Evolutionary conservation across 1,284 basidiomycete species (phyloP).

Genomic region (Ceratobasidium sp.): DNA sequence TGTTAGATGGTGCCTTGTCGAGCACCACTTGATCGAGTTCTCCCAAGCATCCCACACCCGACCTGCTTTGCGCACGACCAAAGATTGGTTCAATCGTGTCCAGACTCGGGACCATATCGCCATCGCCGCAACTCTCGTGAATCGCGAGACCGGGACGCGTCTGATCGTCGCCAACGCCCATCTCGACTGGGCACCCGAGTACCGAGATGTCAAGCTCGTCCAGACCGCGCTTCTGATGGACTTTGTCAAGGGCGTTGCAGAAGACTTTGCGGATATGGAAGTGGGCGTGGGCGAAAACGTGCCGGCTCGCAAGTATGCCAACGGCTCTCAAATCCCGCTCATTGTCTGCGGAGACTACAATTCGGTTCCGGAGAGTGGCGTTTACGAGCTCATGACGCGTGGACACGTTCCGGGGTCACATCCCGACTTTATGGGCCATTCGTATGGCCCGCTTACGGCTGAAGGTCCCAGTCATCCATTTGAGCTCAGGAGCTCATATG

Average conservation of each 20-base stretch:
- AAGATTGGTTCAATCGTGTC: conserved; percentile 99
- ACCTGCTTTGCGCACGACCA: conserved; percentile 96
- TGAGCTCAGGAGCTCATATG: conserved; percentile 85
- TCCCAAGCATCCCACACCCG: conserved; percentile 92
- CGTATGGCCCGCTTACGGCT: conserved; percentile 92
- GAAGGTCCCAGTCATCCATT: conserved; percentile 85
- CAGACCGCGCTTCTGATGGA: conserved; percentile 93
- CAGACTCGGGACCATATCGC: conserved; percentile 96
- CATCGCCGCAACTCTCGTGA: conserved; percentile 87
- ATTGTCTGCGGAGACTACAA: conserved; percentile 97
- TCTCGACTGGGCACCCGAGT: conserved; percentile 93
- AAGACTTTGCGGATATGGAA: conserved; percentile 69
- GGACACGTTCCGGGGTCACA: conserved; percentile 80
- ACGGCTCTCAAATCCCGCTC: conserved; percentile 88
- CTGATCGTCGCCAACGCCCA: conserved; percentile 92
- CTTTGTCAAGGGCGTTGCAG: conserved; percentile 88
- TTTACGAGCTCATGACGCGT: conserved; percentile 88
- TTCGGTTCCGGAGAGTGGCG: conserved; percentile 84
- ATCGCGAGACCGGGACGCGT: conserved; percentile 83
- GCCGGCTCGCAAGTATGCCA: conserved; percentile 61
- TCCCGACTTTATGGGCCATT: conserved; percentile 90
- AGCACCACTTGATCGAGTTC: conserved; percentile 95
- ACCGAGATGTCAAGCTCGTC: conserved; percentile 96
- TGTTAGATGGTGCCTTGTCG: conserved; percentile 82
- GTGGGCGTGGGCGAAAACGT: conserved; percentile 48